These are phyloP conservation scores for Lunularia cruciata DNA, from an alignment of 225 moss, liverwort and hornwort genomes.

Conservation along the genomic window DNA sequence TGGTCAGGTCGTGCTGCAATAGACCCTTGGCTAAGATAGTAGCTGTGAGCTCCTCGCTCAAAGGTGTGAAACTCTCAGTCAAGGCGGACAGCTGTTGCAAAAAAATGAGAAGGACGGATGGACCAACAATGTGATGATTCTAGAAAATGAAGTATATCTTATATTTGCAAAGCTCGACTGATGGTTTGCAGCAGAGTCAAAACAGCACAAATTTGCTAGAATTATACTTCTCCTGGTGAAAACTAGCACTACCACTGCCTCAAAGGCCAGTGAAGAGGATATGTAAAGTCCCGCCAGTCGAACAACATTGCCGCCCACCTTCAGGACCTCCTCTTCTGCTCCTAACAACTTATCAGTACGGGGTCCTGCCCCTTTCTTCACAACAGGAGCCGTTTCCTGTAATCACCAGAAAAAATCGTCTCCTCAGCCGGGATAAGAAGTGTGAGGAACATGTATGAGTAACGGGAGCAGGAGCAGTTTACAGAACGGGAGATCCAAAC, in stretches of 20 bases:
- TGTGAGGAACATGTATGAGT: too few relatives aligned
- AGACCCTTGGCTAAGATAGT: constrained; percentile 72
- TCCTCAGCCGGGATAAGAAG: too few relatives aligned
- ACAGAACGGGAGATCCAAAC: too few relatives aligned
- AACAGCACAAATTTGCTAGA: too few relatives aligned
- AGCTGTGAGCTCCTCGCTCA: constrained; percentile 82
- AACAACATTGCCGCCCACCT: constrained; percentile 78
- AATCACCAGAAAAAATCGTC: too few relatives aligned
- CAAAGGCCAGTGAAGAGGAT: constrained; percentile 44
- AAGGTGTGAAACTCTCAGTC: constrained; percentile 63
- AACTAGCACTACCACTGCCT: too few relatives aligned
- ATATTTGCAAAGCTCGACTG: too few relatives aligned
- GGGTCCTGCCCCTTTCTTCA: constrained; percentile 55
- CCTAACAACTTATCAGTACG: constrained; percentile 64
- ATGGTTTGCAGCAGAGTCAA: too few relatives aligned
- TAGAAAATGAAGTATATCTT: background rate
- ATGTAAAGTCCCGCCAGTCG: constrained; percentile 94
- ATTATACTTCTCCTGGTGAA: too few relatives aligned
- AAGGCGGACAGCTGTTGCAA: constrained; percentile 32
- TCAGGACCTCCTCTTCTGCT: constrained; percentile 87
- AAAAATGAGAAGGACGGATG: background rate
- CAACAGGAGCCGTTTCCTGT: constrained; percentile 44
- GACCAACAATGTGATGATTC: background rate
- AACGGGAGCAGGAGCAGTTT: too few relatives aligned
- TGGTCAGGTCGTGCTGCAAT: constrained; percentile 84